These are phyloP conservation scores for Solanum hybrid DNA, from an alignment of 305 asterid genomes.

Conservation along the genomic window DNA sequence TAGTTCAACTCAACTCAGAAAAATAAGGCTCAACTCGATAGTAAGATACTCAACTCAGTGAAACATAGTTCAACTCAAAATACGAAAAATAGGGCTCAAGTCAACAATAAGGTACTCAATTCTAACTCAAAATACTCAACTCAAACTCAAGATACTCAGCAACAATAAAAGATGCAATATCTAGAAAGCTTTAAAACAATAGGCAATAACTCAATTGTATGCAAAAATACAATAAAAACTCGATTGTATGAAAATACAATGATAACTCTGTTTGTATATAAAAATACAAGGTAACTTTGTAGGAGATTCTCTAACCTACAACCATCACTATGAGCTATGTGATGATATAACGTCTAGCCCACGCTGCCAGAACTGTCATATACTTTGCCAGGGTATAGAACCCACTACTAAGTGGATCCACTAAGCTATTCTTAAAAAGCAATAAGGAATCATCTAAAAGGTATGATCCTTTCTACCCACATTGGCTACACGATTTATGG, in stretches of 20 bases:
- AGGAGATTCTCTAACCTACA: not conserved
- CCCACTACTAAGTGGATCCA: too few species aligned
- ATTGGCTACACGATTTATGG: too few species aligned
- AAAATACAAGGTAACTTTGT: not conserved
- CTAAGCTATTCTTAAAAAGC: too few species aligned
- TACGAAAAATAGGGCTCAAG: not conserved
- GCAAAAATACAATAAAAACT: not conserved
- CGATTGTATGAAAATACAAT: not conserved
- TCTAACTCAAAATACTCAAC: not conserved
- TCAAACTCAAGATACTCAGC: not conserved
- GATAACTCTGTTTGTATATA: not conserved
- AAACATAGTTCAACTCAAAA: not conserved
- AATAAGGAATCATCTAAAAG: too few species aligned
- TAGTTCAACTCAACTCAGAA: too few species aligned
- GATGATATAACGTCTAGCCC: not conserved
- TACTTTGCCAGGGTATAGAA: too few species aligned
- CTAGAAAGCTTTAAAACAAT: not conserved
- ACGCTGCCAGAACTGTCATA: not conserved
- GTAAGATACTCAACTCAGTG: too few species aligned
- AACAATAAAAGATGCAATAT: not conserved
- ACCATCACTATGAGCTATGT: not conserved
- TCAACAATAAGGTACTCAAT: not conserved
- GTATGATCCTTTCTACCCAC: too few species aligned
- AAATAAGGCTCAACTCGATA: too few species aligned
- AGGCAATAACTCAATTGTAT: too few species aligned